These are phyloP conservation scores for Colletotrichum lindemuthianum DNA, from an alignment of 2,329 filamentous ascomycete species.

Conservation along the genomic window DNA sequence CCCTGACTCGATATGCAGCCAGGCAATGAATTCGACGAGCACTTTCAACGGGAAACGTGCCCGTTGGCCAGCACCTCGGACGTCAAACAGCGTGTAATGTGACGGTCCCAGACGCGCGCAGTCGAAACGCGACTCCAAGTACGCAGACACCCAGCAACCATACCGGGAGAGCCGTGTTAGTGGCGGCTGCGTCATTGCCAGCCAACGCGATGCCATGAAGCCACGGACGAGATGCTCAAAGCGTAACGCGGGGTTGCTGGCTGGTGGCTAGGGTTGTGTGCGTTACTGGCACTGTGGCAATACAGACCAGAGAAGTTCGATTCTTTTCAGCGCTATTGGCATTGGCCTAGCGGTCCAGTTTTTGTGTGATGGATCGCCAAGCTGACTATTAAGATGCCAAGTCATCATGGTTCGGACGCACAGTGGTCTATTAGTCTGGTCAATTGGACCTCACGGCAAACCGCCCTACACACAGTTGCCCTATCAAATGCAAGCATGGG, in stretches of 20 bases:
- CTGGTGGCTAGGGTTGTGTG: constrained; percentile 18
- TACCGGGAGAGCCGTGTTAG: constrained; percentile 17
- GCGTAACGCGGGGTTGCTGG: constrained; percentile 31
- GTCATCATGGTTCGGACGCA: constrained; percentile 8
- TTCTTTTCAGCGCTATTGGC: too few species aligned
- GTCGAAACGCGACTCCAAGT: background rate
- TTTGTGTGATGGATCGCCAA: constrained; percentile 12
- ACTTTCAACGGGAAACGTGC: constrained; percentile 16
- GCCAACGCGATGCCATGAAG: constrained; percentile 23
- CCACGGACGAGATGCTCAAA: constrained; percentile 23
- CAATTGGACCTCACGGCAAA: constrained; percentile 25
- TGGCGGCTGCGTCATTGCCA: constrained; percentile 32
- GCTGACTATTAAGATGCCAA: constrained; percentile 28
- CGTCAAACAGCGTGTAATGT: constrained; percentile 14
- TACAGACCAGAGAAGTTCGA: too few species aligned
- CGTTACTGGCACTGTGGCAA: too few species aligned
- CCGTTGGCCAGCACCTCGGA: constrained; percentile 1
- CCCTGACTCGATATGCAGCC: constrained; percentile 3
- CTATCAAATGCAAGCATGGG: constrained; percentile 18
- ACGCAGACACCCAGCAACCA: background rate
- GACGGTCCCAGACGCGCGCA: constrained; percentile 20
- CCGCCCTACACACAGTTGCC: constrained; percentile 6
- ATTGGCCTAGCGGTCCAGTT: too few species aligned
- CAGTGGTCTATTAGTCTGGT: constrained; percentile 12
- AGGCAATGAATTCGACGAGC: constrained; percentile 18